Percentiles rank a stretch among this genome's conserved stretches.
Conservation (phyloP, 176 grass and related monocot genomes). For the Musa acuminata region DNA sequence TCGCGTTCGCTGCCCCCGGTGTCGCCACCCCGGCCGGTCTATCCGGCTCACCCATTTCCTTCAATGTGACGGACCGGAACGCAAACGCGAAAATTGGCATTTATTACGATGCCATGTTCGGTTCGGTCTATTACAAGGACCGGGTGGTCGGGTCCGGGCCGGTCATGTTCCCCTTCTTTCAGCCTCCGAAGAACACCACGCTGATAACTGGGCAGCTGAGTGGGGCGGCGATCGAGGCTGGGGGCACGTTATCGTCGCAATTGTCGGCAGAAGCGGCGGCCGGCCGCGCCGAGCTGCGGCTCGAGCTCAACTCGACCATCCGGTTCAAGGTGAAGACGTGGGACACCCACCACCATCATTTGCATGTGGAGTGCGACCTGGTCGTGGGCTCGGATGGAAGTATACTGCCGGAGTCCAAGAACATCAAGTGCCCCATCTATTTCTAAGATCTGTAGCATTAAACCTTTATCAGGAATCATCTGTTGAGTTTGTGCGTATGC, state of each 20-base stretch:
- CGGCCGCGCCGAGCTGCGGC: conserved; percentile 25
- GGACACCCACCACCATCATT: conserved; percentile 50
- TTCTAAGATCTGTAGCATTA: background rate
- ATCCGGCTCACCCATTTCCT: conserved; percentile 22
- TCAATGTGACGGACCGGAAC: conserved; percentile 59
- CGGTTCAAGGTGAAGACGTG: conserved; percentile 59
- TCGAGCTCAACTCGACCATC: conserved; percentile 49
- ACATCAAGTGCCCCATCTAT: conserved; percentile 30
- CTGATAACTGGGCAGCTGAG: conserved; percentile 27
- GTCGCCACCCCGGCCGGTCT: conserved; percentile 28
- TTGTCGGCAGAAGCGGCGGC: conserved; percentile 44
- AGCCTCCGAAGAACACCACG: conserved; percentile 53
- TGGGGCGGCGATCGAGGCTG: conserved; percentile 10
- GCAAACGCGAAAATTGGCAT: conserved; percentile 74
- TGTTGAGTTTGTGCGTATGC: background rate
- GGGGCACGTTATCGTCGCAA: conserved; percentile 19
- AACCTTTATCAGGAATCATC: too few species aligned
- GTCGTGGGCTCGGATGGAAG: conserved; percentile 29
- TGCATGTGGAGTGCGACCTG: conserved; percentile 50
- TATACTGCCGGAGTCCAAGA: conserved; percentile 27
- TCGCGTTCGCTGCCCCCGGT: conserved; percentile 36
- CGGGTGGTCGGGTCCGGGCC: conserved; percentile 35
- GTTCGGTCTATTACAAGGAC: conserved; percentile 47
- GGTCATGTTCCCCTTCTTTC: conserved; percentile 44
- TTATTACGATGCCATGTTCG: conserved; percentile 30